Conservation (phyloP, 2,329 filamentous ascomycete genomes). For the Tolypocladium sp. region DNA sequence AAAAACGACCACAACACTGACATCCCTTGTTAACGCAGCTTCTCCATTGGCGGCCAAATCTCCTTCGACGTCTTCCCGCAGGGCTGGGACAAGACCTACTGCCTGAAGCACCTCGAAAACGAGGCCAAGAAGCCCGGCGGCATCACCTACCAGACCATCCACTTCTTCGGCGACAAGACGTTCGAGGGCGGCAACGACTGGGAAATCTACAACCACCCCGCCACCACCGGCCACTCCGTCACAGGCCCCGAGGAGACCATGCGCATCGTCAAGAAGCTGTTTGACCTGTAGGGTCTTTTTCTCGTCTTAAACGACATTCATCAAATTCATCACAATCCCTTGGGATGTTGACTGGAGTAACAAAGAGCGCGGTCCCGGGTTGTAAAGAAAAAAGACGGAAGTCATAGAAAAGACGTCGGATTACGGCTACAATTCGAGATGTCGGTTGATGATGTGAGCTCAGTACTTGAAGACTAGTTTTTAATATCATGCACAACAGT, state of each 20-base stretch:
- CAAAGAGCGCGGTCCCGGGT: background rate
- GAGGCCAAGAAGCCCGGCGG: constrained; percentile 64
- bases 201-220: constrained; percentile 78
- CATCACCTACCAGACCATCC: constrained; percentile 74
- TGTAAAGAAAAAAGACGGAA: background rate
- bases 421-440: background rate
- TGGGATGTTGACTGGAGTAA: background rate
- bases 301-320: background rate
- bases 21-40: constrained; percentile 37
- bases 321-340: background rate
- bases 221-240: constrained; percentile 81
- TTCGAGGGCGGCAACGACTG: constrained; percentile 87
- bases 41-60: constrained; percentile 93
- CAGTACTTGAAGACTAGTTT: background rate
- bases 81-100: constrained; percentile 99
- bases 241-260: constrained; percentile 75
- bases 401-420: background rate
- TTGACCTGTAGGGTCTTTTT: constrained; percentile 43
- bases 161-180: constrained; percentile 98
- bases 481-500: background rate
- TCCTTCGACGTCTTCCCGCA: constrained; percentile 96
- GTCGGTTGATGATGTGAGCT: background rate
- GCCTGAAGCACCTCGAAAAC: constrained; percentile 74
- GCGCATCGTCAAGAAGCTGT: constrained; percentile 69
- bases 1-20: background rate